These are phyloP conservation scores for Aspergillus sp. DNA, from an alignment of 2,329 filamentous ascomycete species.

Conservation along the genomic window DNA sequence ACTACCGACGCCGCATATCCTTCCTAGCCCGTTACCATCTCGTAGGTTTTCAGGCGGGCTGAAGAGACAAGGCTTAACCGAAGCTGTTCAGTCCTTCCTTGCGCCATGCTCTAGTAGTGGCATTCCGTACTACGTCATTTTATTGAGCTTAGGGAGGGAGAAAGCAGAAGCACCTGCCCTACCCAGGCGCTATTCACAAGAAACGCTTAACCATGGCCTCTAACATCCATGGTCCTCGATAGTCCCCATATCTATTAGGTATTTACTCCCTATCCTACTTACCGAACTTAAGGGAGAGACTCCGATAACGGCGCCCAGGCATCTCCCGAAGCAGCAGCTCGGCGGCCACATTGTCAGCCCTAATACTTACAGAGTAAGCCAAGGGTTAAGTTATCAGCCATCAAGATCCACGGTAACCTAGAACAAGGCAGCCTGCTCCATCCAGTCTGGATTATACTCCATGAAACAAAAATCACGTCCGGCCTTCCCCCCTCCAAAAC, in stretches of 20 bases:
- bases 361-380: background rate
- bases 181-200: background rate
- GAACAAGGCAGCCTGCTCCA: background rate
- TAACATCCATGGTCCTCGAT: background rate
- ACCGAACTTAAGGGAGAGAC: background rate
- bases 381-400: background rate
- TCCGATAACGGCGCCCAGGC: background rate
- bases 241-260: background rate
- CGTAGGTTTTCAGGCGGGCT: conserved; percentile 2
- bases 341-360: background rate
- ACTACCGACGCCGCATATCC: conserved; percentile 5
- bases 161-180: background rate
- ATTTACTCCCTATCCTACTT: background rate
- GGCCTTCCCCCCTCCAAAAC: background rate
- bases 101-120: conserved; percentile 8
- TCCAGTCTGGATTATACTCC: background rate
- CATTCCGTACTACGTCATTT: conserved; percentile 19
- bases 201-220: background rate
- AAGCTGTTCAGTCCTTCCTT: conserved; percentile 4
- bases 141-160: conserved; percentile 10
- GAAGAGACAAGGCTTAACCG: conserved; percentile 5
- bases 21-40: conserved; percentile 6
- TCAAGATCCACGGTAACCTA: background rate
- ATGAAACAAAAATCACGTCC: background rate
- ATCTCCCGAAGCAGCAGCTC: background rate